phyloP scores from a whole-genome alignment of 139 green algal species.

The Tetratostichococcus sp. region DNA sequence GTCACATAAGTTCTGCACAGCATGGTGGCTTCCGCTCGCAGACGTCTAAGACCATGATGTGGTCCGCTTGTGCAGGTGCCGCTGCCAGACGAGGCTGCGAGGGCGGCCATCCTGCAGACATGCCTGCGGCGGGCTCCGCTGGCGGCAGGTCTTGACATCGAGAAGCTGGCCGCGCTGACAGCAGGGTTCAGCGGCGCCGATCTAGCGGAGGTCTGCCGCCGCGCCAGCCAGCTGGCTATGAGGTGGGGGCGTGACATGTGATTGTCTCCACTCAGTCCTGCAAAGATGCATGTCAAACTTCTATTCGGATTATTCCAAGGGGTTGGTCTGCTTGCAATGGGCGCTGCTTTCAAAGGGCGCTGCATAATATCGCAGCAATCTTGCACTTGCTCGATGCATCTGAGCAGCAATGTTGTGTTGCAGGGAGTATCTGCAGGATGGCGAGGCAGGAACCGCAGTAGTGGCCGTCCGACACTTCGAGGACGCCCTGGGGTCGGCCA shows the following conservation, averaged over 20 bases:
- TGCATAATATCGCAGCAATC: too few relatives aligned
- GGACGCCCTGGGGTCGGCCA: neutral
- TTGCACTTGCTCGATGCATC: too few relatives aligned
- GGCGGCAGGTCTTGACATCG: conserved; percentile 19
- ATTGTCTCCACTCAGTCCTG: too few relatives aligned
- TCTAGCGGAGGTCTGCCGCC: conserved; percentile 30
- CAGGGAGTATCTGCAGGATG: neutral
- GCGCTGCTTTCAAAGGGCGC: too few relatives aligned
- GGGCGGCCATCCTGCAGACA: conserved; percentile 26
- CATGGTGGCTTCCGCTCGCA: too few relatives aligned
- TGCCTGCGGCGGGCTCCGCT: conserved; percentile 19
- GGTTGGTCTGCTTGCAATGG: too few relatives aligned
- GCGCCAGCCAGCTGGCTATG: neutral
- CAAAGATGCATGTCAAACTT: too few relatives aligned
- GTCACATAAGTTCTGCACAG: too few relatives aligned
- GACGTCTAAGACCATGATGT: too few relatives aligned
- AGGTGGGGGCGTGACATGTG: too few relatives aligned
- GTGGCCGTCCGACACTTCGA: neutral
- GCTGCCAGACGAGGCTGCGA: conserved; percentile 27
- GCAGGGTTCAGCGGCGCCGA: conserved; percentile 36
- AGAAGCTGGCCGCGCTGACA: conserved; percentile 2
- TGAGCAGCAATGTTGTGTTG: too few relatives aligned
- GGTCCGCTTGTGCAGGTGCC: conserved; percentile 36
- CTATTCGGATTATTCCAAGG: too few relatives aligned
- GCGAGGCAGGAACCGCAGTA: neutral